Percentiles rank a stretch among this genome's conserved stretches.
These are phyloP conservation scores for Rubroboletus pulcherrimus DNA, from an alignment of 768 basidiomycete genomes.

Conservation along the genomic window DNA sequence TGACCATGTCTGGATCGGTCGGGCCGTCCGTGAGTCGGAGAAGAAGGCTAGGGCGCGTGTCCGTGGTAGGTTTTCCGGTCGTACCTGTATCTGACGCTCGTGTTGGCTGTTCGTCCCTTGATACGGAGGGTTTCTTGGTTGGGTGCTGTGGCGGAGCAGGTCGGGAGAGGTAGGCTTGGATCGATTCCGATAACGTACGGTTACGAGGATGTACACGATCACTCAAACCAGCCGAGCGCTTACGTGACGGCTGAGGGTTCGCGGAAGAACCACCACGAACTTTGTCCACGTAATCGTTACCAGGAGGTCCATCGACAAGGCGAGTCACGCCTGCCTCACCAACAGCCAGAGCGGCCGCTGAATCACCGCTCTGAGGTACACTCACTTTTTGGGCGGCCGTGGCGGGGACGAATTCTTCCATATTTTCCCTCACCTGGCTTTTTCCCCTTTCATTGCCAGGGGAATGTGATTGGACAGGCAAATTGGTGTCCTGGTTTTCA, in stretches of 20 bases:
- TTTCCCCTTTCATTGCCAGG: slow-evolving; percentile 10
- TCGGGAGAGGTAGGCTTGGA: slow-evolving; percentile 43
- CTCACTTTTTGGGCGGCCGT: background rate
- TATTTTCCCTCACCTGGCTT: background rate
- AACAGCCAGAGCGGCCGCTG: background rate
- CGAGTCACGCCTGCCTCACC: background rate
- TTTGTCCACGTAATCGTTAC: slow-evolving; percentile 9
- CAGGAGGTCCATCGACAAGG: background rate
- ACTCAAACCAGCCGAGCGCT: slow-evolving; percentile 7
- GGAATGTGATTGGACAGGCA: background rate
- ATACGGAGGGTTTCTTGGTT: background rate
- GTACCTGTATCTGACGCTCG: background rate
- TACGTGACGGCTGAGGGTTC: slow-evolving; percentile 17
- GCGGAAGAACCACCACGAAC: slow-evolving; percentile 14
- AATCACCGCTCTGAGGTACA: background rate
- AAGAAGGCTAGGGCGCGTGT: background rate
- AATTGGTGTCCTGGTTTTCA: background rate
- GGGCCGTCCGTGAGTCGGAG: slow-evolving; percentile 3
- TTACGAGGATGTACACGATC: slow-evolving; percentile 30
- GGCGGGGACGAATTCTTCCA: background rate
- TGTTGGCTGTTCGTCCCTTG: background rate
- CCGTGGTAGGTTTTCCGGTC: background rate
- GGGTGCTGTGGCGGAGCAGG: slow-evolving; percentile 4
- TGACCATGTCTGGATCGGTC: background rate
- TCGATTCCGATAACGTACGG: slow-evolving; percentile 43